Evolutionary conservation across 2,329 filamentous ascomycete genomes (phyloP).

Genomic region (Hirsutella rhossiliensis): DNA sequence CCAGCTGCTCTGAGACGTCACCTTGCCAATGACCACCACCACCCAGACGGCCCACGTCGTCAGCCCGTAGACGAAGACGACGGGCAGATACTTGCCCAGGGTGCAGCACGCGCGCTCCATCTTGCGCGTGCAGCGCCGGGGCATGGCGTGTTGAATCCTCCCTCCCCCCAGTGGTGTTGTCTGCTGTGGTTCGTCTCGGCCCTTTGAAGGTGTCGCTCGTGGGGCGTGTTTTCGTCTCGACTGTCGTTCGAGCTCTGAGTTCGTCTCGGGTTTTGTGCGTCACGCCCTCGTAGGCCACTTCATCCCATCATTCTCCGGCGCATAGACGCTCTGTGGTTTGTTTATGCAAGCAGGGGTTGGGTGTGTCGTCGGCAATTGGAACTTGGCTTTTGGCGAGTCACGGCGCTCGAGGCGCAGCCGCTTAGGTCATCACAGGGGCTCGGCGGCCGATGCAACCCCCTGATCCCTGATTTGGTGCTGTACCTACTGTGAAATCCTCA

Average conservation of each 20-base stretch:
- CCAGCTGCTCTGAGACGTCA: slow-evolving; percentile 38
- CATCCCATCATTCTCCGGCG: not conserved
- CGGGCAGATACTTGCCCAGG: slow-evolving; percentile 70
- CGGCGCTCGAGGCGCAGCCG: not conserved
- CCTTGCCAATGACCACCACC: slow-evolving; percentile 58
- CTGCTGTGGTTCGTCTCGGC: not conserved
- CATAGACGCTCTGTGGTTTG: not conserved
- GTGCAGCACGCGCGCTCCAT: slow-evolving; percentile 76
- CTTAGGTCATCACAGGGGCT: slow-evolving; percentile 14
- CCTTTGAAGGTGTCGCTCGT: not conserved
- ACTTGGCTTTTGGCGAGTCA: too few species aligned
- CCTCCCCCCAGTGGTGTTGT: slow-evolving; percentile 1
- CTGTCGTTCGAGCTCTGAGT: not conserved
- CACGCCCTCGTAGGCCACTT: not conserved
- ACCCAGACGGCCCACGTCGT: slow-evolving; percentile 96
- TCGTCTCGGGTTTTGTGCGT: not conserved
- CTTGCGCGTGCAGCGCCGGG: slow-evolving; percentile 53
- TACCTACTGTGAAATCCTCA: not conserved
- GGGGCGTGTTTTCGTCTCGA: not conserved
- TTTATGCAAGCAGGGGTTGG: not conserved
- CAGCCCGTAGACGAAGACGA: slow-evolving; percentile 76
- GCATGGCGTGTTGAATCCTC: slow-evolving; percentile 24
- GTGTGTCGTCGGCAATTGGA: too few species aligned
- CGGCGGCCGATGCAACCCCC: not conserved
- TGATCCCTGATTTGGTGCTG: not conserved